These are phyloP conservation scores for Gentiana macrophylla DNA, from an alignment of 257 asterid genomes.

Conservation along the genomic window DNA sequence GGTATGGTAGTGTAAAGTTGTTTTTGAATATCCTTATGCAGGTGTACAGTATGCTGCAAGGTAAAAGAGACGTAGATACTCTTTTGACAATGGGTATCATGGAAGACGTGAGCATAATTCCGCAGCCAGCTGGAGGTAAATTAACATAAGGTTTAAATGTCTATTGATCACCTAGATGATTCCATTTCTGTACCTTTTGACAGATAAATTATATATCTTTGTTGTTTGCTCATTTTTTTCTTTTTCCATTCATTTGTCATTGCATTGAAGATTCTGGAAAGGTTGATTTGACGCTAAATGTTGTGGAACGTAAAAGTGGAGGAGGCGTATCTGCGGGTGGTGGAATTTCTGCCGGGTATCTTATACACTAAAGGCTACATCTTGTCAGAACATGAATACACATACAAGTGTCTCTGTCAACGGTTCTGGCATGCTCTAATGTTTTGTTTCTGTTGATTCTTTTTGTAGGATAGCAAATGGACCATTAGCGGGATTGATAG, in stretches of 20 bases:
- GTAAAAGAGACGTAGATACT: conserved; percentile 93
- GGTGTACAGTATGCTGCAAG: conserved; percentile 99
- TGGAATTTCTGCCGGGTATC: conserved; percentile 97
- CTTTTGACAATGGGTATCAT: conserved; percentile 90
- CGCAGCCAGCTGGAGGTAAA: conserved; percentile 95
- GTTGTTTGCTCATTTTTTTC: background rate
- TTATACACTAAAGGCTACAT: conserved; percentile 13
- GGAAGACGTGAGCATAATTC: conserved; percentile 95
- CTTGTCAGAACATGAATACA: background rate
- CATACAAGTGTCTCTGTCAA: background rate
- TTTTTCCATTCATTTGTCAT: background rate
- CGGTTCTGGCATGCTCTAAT: conserved; percentile 3
- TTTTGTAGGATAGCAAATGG: conserved; percentile 84
- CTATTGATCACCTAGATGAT: background rate
- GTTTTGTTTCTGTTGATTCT: conserved; percentile 11
- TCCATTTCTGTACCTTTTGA: background rate
- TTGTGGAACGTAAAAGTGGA: conserved; percentile 89
- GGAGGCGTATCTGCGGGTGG: conserved; percentile 96
- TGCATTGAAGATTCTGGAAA: conserved; percentile 57
- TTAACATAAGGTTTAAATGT: background rate
- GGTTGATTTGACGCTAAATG: conserved; percentile 85
- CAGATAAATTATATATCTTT: background rate
- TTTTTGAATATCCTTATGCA: conserved; percentile 14
- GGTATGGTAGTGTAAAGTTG: no score
- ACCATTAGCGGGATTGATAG: conserved; percentile 93